Base-by-base conservation (phyloP, 352 stramenopile species). In the Phytophthora palmivora region DNA sequence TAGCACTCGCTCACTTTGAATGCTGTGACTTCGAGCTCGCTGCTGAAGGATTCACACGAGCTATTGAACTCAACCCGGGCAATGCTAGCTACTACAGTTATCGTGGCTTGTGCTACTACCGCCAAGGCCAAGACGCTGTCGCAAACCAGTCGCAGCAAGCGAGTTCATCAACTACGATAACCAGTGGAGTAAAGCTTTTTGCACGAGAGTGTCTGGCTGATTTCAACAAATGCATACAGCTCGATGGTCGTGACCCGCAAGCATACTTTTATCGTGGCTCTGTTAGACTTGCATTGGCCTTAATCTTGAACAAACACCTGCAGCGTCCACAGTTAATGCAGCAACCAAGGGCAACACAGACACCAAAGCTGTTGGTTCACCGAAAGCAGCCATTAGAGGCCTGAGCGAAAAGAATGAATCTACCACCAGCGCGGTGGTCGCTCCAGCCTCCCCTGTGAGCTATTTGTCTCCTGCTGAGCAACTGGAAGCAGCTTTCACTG, bases 211-310 rank as follows among this genome's bases (percentile, higher is more conserved):
- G 78, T 36, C 67, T 92, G 22, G 67, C 70, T 4, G 85, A 94
- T 50, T 86, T 94, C 28, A 91, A 92, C 45, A 70, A 72, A 26
- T 79, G 78, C 22, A 86, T 94, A 55, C 78, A 92, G 48, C 69
- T 94, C 15, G 84, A 92, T 33, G 82, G 85, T 18, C 85, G 79
- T 6, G 83, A 92, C 38, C 78, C 84, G 0, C 76, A 92, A 51
- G 73, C 82, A 22, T 92, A 92, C 62, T 92, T 91, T 56, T 92
- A 92, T 28, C 74, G 85, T 10, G 85, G 85, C 1, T 87, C 82
- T 2, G 76, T 91, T 18, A 78, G 84, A 2, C 67, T 94, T 10
- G 75, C 80, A 21, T 58, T 94, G 7, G 75, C 76, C 8, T 70
- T 94, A 18, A 91, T 12, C 48, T 82, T 4, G 51, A 84, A 12